phyloP scores from a whole-genome alignment of 192 early-diverging fungal genomes.

The Geosiphon pyriformis region DNA sequence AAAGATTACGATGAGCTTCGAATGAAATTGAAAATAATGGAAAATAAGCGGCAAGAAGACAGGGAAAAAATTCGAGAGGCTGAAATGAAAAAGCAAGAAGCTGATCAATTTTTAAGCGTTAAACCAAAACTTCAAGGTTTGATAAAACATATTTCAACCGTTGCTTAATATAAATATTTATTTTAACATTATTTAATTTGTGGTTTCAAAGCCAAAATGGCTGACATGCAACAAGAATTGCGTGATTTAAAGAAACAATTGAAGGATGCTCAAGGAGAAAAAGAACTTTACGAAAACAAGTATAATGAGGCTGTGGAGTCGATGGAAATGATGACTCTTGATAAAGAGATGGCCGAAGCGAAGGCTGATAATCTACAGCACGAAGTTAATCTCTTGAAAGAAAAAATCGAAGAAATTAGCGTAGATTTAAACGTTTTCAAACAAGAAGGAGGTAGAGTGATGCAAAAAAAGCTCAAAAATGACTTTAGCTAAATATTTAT shows the following conservation, averaged over 20 bases:
- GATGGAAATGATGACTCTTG: constrained; percentile 82
- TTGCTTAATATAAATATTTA: neutral
- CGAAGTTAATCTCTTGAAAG: constrained; percentile 65
- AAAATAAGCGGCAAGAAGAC: constrained; percentile 79
- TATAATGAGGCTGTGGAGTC: constrained; percentile 68
- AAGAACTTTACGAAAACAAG: constrained; percentile 60
- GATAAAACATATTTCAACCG: too few species aligned
- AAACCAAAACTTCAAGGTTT: constrained; percentile 61
- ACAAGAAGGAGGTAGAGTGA: constrained; percentile 49
- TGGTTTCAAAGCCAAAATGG: constrained; percentile 55
- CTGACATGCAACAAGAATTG: constrained; percentile 67
- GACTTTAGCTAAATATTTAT: neutral
- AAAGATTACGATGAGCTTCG: constrained; percentile 79
- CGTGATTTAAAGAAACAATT: constrained; percentile 55
- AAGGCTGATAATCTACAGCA: constrained; percentile 68
- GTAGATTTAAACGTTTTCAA: constrained; percentile 65
- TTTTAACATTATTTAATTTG: neutral
- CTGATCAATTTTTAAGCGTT: constrained; percentile 60
- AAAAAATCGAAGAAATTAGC: constrained; percentile 73
- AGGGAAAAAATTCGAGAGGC: constrained; percentile 65
- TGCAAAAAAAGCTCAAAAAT: too few species aligned
- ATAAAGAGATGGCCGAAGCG: constrained; percentile 92
- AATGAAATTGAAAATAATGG: constrained; percentile 68
- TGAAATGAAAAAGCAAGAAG: constrained; percentile 65
- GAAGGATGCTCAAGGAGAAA: constrained; percentile 52